These are phyloP conservation scores for Aleurites moluccanus DNA, from an alignment of 441 rosid species.

Conservation along the genomic window DNA sequence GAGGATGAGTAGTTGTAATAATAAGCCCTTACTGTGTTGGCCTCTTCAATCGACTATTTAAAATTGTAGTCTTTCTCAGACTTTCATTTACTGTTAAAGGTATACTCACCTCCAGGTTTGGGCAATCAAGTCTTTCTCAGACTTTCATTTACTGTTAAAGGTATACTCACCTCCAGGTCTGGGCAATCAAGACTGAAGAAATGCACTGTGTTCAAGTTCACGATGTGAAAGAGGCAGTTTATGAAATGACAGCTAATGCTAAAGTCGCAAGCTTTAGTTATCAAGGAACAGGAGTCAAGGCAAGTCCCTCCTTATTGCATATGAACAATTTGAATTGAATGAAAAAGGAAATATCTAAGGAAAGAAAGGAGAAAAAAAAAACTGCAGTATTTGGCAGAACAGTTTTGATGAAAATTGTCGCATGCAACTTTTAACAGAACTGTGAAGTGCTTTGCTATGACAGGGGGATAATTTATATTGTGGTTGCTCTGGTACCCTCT, in stretches of 20 bases:
- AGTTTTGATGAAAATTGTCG: conserved; percentile 5
- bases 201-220: conserved; percentile 66
- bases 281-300: conserved; percentile 64
- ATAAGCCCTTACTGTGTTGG: neutral
- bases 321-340: neutral
- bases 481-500: conserved; percentile 50
- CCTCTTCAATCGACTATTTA: no score
- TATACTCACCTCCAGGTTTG: no score
- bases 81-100: no score
- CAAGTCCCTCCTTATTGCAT: conserved; percentile 22
- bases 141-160: no score
- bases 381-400: neutral
- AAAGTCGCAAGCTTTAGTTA: conserved; percentile 51
- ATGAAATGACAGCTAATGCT: conserved; percentile 49
- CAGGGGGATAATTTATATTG: conserved; percentile 50
- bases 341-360: no score
- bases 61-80: no score
- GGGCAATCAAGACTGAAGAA: conserved; percentile 55
- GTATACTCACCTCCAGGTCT: conserved; percentile 44
- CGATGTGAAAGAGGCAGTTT: conserved; percentile 56
- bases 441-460: conserved; percentile 54
- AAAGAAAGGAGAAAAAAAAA: neutral
- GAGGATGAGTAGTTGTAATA: neutral
- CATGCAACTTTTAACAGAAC: conserved; percentile 49
- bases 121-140: no score